Percentiles rank a stretch among this genome's conserved stretches.
These are phyloP conservation scores for Aspergillus viridinutans DNA, from an alignment of 2,329 filamentous ascomycete genomes.

Conservation along the genomic window DNA sequence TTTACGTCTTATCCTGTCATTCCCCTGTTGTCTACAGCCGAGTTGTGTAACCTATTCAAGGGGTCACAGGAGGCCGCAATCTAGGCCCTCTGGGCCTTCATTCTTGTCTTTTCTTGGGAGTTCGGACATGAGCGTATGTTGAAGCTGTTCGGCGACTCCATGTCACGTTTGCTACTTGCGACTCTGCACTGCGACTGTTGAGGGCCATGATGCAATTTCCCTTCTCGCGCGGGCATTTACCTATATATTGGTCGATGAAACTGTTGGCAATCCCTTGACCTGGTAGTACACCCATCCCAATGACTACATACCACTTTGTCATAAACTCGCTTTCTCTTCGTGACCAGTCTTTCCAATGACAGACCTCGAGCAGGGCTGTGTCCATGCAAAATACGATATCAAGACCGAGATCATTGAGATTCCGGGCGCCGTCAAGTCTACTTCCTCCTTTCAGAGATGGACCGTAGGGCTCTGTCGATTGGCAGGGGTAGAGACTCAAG, in stretches of 20 bases:
- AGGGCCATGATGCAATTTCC: neutral
- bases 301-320: neutral
- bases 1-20: neutral
- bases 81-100: neutral
- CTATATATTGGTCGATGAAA: neutral
- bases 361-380: neutral
- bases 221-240: neutral
- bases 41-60: neutral
- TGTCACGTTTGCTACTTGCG: neutral
- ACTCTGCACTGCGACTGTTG: neutral
- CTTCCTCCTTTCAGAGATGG: neutral
- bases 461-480: neutral
- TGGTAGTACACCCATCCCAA: neutral
- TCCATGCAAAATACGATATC: neutral
- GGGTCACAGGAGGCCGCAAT: neutral
- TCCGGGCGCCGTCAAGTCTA: neutral
- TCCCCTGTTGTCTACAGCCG: neutral
- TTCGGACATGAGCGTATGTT: neutral
- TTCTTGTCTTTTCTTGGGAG: neutral
- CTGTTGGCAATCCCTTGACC: neutral
- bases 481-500: slow-evolving; percentile 9
- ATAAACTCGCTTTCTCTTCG: neutral
- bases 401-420: neutral
- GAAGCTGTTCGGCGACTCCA: neutral
- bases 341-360: neutral